phyloP scores from a whole-genome alignment of 1,139 yeast genomes.

The Diutina rugosa region DNA sequence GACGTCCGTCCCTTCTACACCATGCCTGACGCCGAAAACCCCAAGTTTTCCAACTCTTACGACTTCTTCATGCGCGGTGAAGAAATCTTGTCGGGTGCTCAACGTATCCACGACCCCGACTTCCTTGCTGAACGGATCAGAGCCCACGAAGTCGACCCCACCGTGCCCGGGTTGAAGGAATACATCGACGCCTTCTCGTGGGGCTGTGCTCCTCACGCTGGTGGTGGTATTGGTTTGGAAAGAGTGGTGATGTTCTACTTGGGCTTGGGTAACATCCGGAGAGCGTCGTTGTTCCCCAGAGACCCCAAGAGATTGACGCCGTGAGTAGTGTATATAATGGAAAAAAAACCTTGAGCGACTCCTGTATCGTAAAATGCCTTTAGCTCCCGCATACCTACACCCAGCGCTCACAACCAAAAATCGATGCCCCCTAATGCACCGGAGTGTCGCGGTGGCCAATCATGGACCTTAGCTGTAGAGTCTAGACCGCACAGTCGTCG shows the following conservation, averaged over 20 bases:
- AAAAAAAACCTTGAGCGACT: not conserved
- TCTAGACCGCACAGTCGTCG: not conserved
- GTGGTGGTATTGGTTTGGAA: conserved; percentile 99
- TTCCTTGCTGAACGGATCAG: conserved; percentile 72
- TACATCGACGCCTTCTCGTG: conserved; percentile 85
- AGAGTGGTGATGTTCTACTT: conserved; percentile 97
- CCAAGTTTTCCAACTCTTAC: conserved; percentile 85
- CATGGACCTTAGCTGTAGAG: not conserved
- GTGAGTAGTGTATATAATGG: conserved; percentile 12
- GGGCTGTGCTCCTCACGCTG: conserved; percentile 98
- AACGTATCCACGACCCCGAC: conserved; percentile 91
- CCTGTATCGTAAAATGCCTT: not conserved
- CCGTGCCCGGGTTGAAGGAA: conserved; percentile 71
- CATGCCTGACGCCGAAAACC: conserved; percentile 93
- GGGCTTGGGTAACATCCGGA: conserved; percentile 91
- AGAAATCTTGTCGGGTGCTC: conserved; percentile 97
- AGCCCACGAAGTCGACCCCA: conserved; percentile 73
- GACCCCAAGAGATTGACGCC: conserved; percentile 94
- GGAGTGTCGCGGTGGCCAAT: not conserved
- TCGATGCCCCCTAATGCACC: not conserved
- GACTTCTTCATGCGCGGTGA: conserved; percentile 99
- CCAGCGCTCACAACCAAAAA: not conserved
- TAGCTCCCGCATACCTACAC: not conserved
- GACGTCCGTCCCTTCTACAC: conserved; percentile 97
- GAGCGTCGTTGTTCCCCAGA: conserved; percentile 97